phyloP scores from a whole-genome alignment of 2,329 filamentous ascomycete genomes.

The Pseudovirgaria hyperparasitica region DNA sequence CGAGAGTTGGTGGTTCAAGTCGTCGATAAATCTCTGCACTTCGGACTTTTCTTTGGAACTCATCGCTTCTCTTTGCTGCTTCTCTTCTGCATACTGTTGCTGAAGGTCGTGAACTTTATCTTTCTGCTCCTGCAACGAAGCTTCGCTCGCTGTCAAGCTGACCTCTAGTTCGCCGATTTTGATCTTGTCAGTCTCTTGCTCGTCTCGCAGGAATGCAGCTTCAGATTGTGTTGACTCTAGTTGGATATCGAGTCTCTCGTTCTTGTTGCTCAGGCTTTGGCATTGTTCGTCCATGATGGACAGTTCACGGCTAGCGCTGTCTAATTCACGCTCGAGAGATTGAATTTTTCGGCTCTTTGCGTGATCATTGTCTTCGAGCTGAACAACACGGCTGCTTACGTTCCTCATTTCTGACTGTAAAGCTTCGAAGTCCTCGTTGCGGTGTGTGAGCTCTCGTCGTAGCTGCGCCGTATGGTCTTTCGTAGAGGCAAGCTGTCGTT shows the following conservation, averaged over 20 bases:
- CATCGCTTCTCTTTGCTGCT: conserved; percentile 75
- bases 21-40: conserved; percentile 83
- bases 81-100: conserved; percentile 63
- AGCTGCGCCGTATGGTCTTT: conserved; percentile 58
- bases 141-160: conserved; percentile 64
- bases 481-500: conserved; percentile 58
- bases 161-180: conserved; percentile 90
- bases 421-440: conserved; percentile 79
- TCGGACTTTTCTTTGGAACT: conserved; percentile 87
- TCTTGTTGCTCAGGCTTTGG: conserved; percentile 74
- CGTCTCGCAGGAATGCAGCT: conserved; percentile 87
- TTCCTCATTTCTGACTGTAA: conserved; percentile 88
- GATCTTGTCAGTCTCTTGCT: conserved; percentile 96
- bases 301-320: conserved; percentile 74
- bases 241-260: conserved; percentile 76
- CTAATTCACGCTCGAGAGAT: conserved; percentile 69
- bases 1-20: conserved; percentile 75
- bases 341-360: conserved; percentile 67
- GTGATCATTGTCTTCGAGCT: conserved; percentile 80
- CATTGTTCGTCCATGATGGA: conserved; percentile 76
- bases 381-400: conserved; percentile 73
- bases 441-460: conserved; percentile 58
- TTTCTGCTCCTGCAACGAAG: conserved; percentile 70
- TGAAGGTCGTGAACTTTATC: conserved; percentile 45
- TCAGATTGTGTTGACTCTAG: conserved; percentile 87